Base-by-base conservation (phyloP, 2,329 filamentous ascomycete genomes). In the Xylariales sp. region DNA sequence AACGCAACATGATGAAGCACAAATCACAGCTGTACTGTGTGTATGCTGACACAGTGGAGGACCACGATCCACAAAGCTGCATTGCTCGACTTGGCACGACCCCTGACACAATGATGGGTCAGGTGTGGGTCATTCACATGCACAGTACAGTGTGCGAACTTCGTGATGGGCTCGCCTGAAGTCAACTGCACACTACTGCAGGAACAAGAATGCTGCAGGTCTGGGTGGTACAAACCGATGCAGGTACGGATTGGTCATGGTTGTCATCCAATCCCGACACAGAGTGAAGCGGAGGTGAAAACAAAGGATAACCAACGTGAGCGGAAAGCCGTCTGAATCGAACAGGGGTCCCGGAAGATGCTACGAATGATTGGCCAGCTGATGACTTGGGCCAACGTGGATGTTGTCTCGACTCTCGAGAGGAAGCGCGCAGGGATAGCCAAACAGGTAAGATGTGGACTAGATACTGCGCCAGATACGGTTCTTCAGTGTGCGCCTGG, bases 231-330 rank as follows among this genome's bases (percentile, higher is more conserved):
- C 45, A 44, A 34, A 38, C 35, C 44, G 32, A 36, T 21, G 28
- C 28, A 40, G 19, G 27, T 39, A 39, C 38, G 12, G 24, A 27
- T 27, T 27, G 8, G 24, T n/a, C 8, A 27, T 8, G 8, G 18
- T 12, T 10, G 14, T 24, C 11, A 42, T 38, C 49, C 46, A 51
- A 51, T 46, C 45, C 48, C 46, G 46, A 45, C 48, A 48, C 46
- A 34, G 39, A 43, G 15, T 32, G 47, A 45, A 46, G 49, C 49
- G 36, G 40, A 46, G 21, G 28, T 15, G 12, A 9, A 40, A 34
- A 32, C 28, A 25, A 22, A 40, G 29, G 24, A 40, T 15, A 20
- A 15, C 10, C 19, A 31, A 32, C 12, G 18, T 24, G 38, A 14
- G 29, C 21, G 21, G 29, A 24, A 27, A 24, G 32, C 15, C 20